phyloP scores from a whole-genome alignment of 2,329 filamentous ascomycete species.

The Didymosphaeria variabile region DNA sequence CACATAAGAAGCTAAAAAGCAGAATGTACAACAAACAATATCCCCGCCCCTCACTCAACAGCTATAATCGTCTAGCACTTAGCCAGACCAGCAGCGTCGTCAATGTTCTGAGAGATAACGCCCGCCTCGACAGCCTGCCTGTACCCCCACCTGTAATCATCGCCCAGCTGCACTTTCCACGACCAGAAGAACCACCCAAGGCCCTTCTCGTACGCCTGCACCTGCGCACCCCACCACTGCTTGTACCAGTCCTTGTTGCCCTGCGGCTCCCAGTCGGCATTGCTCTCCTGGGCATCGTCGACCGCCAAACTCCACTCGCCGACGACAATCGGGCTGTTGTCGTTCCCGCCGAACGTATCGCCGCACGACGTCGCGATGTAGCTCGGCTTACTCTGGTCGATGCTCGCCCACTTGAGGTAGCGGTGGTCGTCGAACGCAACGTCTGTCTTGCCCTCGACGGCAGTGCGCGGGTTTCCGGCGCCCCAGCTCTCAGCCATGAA shows the following conservation, averaged over 20 bases:
- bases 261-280: conserved; percentile 53
- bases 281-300: conserved; percentile 59
- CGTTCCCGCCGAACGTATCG: conserved; percentile 54
- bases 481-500: conserved; percentile 65
- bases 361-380: conserved; percentile 64
- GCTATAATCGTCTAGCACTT: conserved; percentile 14
- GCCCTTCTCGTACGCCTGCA: conserved; percentile 62
- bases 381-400: conserved; percentile 55
- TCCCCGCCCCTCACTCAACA: background rate
- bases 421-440: conserved; percentile 67
- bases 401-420: conserved; percentile 65
- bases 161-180: conserved; percentile 63
- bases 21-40: background rate
- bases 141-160: conserved; percentile 62
- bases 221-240: conserved; percentile 66
- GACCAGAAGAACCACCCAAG: conserved; percentile 69
- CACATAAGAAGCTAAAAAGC: conserved; percentile 3
- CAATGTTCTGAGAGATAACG: conserved; percentile 29
- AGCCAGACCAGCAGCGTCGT: conserved; percentile 20
- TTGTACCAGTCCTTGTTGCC: conserved; percentile 61
- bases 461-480: conserved; percentile 61
- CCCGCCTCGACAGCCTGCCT: conserved; percentile 43
- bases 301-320: conserved; percentile 68
- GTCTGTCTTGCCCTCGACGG: conserved; percentile 53
- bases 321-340: conserved; percentile 58